These are phyloP conservation scores for Lodderomyces oxycetoniae DNA, from an alignment of 1,139 yeast species.

Conservation along the genomic window DNA sequence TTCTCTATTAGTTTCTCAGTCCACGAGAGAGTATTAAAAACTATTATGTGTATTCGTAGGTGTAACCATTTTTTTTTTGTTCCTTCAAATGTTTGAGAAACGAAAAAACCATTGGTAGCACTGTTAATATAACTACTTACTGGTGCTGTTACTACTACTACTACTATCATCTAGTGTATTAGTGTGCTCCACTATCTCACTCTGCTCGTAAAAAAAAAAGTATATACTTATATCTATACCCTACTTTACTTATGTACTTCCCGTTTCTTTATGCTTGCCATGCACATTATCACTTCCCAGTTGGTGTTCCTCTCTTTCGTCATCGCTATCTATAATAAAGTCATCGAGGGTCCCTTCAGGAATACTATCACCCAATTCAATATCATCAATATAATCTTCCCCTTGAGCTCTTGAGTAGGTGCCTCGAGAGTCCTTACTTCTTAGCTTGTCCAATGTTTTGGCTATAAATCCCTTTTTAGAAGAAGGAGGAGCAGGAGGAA, in stretches of 20 bases:
- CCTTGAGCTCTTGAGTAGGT: slow-evolving; percentile 23
- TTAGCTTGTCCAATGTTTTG: slow-evolving; percentile 38
- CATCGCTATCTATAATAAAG: slow-evolving; percentile 44
- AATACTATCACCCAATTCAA: slow-evolving; percentile 34
- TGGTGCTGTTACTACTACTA: too few species aligned
- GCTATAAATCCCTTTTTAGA: slow-evolving; percentile 28
- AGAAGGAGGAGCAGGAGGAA: slow-evolving; percentile 1
- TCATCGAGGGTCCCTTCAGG: slow-evolving; percentile 17
- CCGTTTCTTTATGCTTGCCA: too few species aligned
- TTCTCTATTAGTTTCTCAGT: not conserved
- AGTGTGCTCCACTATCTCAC: too few species aligned
- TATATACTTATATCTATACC: not conserved
- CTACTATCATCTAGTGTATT: too few species aligned
- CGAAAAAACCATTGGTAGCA: too few species aligned
- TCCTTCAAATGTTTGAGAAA: too few species aligned
- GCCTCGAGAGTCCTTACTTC: slow-evolving; percentile 22
- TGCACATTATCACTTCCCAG: not conserved
- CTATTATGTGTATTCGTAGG: too few species aligned
- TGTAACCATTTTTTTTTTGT: too few species aligned
- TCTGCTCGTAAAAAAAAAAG: too few species aligned
- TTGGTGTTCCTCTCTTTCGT: slow-evolving; percentile 23
- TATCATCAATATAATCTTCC: slow-evolving; percentile 25
- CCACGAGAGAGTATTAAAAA: not conserved
- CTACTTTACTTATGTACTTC: not conserved
- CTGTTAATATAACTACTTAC: too few species aligned